Conservation (phyloP, 2,329 filamentous ascomycete genomes). For the Neopestalotiopsis rosae region DNA sequence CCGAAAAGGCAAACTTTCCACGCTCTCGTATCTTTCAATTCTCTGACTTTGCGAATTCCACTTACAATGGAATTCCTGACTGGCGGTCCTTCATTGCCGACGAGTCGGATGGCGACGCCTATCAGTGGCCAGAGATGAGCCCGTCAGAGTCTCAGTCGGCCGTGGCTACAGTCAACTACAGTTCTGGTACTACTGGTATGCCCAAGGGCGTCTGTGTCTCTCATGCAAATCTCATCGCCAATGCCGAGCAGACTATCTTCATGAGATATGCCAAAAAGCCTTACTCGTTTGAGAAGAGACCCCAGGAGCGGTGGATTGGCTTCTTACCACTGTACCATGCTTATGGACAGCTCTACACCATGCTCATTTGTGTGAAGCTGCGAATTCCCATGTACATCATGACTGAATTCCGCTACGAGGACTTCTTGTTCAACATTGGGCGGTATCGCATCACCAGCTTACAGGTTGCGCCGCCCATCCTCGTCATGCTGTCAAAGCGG, state of each 20-base stretch:
- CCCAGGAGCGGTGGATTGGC: constrained; percentile 55
- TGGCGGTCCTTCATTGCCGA: constrained; percentile 47
- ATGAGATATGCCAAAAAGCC: constrained; percentile 46
- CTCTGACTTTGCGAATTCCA: constrained; percentile 42
- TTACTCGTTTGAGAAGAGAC: constrained; percentile 40
- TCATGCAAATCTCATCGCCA: constrained; percentile 26
- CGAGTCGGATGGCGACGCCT: constrained; percentile 36
- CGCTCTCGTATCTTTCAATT: constrained; percentile 52
- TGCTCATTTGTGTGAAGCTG: constrained; percentile 49
- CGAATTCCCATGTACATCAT: constrained; percentile 60
- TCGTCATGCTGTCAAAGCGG: constrained; percentile 65
- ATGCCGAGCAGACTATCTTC: constrained; percentile 54
- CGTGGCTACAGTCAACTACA: constrained; percentile 31
- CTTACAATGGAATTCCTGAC: constrained; percentile 42
- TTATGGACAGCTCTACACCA: constrained; percentile 59
- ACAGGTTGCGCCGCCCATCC: constrained; percentile 61
- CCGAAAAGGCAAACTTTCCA: constrained; percentile 40
- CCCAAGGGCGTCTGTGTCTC: constrained; percentile 21
- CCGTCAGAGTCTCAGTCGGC: constrained; percentile 39
- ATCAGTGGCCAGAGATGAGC: constrained; percentile 46
- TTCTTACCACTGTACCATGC: constrained; percentile 73
- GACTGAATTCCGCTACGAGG: constrained; percentile 58
- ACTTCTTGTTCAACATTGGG: constrained; percentile 56
- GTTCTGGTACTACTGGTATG: constrained; percentile 21
- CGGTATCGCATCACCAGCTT: constrained; percentile 59